Evolutionary conservation across 805 yeast species (phyloP).

Genomic region (Wickerhamomyces silvicola): DNA sequence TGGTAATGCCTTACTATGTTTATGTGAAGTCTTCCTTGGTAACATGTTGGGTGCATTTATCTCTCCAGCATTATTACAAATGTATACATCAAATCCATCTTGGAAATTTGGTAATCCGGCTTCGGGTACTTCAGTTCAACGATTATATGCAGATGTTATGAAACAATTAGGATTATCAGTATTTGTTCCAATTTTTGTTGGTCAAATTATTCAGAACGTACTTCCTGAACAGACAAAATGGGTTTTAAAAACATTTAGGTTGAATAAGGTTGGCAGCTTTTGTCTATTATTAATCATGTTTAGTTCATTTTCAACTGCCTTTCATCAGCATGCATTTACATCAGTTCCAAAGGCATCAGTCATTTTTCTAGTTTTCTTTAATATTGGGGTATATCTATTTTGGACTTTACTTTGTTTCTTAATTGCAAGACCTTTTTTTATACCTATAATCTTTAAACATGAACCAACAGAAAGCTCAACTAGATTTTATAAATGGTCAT

Average conservation of each 20-base stretch:
- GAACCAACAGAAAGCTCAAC: constrained; percentile 45
- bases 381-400: constrained; percentile 70
- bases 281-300: constrained; percentile 75
- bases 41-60: constrained; percentile 81
- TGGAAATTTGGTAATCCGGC: constrained; percentile 85
- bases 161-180: constrained; percentile 81
- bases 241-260: constrained; percentile 47
- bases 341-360: constrained; percentile 62
- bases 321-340: constrained; percentile 73
- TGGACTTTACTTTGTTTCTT: constrained; percentile 61
- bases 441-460: constrained; percentile 35
- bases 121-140: constrained; percentile 41
- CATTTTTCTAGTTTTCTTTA: constrained; percentile 75
- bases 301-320: constrained; percentile 81
- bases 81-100: constrained; percentile 46
- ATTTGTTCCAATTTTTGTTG: constrained; percentile 82
- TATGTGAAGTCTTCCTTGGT: constrained; percentile 83
- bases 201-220: constrained; percentile 71
- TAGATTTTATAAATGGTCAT: constrained; percentile 35
- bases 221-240: constrained; percentile 61
- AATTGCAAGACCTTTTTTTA: constrained; percentile 53
- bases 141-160: constrained; percentile 71
- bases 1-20: constrained; percentile 72
- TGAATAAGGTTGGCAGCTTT: constrained; percentile 71
- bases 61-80: constrained; percentile 77